These are phyloP conservation scores for Datura wrightii DNA, from an alignment of 257 asterid species.

Conservation along the genomic window DNA sequence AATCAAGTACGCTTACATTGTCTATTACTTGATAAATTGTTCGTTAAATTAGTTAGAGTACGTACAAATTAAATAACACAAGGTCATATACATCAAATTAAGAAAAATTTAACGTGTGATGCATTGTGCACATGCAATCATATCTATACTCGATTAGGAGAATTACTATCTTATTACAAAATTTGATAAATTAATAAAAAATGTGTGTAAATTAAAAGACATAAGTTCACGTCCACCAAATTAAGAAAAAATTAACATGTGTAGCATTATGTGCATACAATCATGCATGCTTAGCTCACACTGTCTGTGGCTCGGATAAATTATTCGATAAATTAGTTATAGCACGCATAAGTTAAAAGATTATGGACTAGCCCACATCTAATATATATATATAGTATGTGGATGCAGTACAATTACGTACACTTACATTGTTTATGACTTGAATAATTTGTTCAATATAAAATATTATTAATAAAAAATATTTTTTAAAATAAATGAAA, in stretches of 20 bases:
- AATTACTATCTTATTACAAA: no score
- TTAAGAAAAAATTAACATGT: background rate
- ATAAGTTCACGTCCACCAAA: background rate
- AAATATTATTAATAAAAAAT: no score
- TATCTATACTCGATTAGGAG: background rate
- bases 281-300: rapidly evolving
- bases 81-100: background rate
- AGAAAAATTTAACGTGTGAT: background rate
- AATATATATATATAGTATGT: no score
- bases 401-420: no score
- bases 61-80: background rate
- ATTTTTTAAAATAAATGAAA: no score
- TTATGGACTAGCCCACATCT: background rate
- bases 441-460: no score
- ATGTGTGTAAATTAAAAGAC: background rate
- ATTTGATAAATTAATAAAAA: background rate
- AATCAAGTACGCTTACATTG: background rate
- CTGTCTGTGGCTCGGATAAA: background rate
- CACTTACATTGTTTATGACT: no score
- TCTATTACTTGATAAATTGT: background rate
- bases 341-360: background rate
- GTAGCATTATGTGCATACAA: background rate
- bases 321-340: background rate
- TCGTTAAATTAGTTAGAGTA: background rate
- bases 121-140: background rate